Conservation (phyloP, 768 basidiomycete genomes). For the Lactifluus pinguis region DNA sequence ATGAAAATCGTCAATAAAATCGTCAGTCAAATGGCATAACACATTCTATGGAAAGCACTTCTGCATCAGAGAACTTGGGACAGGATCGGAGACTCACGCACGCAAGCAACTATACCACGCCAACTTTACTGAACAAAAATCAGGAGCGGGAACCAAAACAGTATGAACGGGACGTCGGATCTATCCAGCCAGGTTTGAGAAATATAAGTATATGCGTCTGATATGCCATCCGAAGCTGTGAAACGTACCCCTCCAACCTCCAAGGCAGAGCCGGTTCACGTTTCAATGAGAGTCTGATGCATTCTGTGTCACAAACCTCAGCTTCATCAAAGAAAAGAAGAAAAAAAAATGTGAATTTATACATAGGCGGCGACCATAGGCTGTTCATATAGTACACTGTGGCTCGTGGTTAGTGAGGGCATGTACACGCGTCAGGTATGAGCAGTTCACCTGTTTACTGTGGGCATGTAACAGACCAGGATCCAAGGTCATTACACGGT, state of each 20-base stretch:
- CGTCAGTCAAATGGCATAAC: not conserved
- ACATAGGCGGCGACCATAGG: not conserved
- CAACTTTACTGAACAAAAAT: not conserved
- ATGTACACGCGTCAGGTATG: not conserved
- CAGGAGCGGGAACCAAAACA: not conserved
- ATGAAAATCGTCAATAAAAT: not conserved
- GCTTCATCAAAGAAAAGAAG: not conserved
- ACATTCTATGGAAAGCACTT: not conserved
- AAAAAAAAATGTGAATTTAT: not conserved
- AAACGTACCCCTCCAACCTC: not conserved
- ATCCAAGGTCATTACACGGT: not conserved
- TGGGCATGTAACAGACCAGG: not conserved
- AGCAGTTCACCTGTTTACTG: not conserved
- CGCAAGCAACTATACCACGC: not conserved
- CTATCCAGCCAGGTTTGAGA: not conserved
- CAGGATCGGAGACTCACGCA: not conserved
- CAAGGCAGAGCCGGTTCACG: not conserved
- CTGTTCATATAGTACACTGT: not conserved
- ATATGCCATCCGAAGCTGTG: not conserved
- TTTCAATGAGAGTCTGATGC: not conserved
- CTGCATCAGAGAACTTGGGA: not conserved
- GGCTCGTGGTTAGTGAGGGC: not conserved
- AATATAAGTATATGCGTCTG: conserved; percentile 5
- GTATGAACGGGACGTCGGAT: not conserved
- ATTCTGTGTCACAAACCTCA: not conserved